phyloP scores from a whole-genome alignment of 345 rosid species.

The Acer yangbiense region DNA sequence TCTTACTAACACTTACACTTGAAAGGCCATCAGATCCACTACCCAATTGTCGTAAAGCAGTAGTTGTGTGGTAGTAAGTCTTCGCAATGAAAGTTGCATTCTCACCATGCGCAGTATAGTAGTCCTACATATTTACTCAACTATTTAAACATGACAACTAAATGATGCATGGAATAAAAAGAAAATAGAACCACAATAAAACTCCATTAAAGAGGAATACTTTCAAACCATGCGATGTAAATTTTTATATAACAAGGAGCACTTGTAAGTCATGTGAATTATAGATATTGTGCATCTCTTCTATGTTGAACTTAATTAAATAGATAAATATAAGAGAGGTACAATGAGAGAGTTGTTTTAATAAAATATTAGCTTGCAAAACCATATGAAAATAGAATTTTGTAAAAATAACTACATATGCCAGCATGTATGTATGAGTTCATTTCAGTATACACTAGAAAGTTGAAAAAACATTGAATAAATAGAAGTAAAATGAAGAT shows the following conservation, averaged over 20 bases:
- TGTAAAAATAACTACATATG: background rate
- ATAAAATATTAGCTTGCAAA: background rate
- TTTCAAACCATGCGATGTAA: background rate
- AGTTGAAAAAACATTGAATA: background rate
- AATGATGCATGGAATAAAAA: background rate
- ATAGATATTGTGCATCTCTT: background rate
- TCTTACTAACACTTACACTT: slow-evolving; percentile 78
- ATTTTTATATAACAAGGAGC: background rate
- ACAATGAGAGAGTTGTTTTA: background rate
- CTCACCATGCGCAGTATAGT: slow-evolving; percentile 91
- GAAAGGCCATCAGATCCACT: slow-evolving; percentile 75
- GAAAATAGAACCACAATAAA: background rate
- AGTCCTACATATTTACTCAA: slow-evolving; percentile 59
- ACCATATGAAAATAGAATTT: background rate
- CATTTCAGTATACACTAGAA: background rate
- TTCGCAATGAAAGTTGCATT: slow-evolving; percentile 87
- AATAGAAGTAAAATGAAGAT: background rate
- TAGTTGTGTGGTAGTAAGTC: slow-evolving; percentile 87
- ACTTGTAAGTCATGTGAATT: background rate
- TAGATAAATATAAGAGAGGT: background rate
- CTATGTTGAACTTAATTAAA: background rate
- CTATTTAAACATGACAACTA: background rate
- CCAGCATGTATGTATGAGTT: background rate
- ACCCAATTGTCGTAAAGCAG: slow-evolving; percentile 80
- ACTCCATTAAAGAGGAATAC: background rate